phyloP scores from a whole-genome alignment of 2,329 filamentous ascomycete genomes.

The Septoria petroselini region DNA sequence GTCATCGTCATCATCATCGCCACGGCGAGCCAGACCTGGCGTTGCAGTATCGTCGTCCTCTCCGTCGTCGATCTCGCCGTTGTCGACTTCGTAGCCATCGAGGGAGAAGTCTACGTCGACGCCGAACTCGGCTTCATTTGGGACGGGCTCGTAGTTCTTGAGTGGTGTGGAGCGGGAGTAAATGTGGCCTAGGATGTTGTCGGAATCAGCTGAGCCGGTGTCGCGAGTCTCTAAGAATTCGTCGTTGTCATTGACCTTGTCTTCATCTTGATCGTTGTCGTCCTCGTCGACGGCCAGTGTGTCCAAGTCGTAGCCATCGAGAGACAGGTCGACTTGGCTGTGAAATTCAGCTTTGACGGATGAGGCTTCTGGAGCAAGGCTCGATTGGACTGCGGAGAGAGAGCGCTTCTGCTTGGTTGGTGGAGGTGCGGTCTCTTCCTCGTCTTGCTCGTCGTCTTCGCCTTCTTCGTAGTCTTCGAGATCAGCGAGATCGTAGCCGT shows the following conservation, averaged over 20 bases:
- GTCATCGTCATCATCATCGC: background rate
- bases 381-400: background rate
- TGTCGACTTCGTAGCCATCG: constrained; percentile 9
- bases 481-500: constrained; percentile 10
- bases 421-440: background rate
- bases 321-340: constrained; percentile 5
- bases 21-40: background rate
- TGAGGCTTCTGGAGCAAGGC: background rate
- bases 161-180: constrained; percentile 5
- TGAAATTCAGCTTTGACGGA: constrained; percentile 5
- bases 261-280: constrained; percentile 2
- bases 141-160: constrained; percentile 2
- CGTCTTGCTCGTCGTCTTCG: background rate
- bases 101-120: constrained; percentile 6
- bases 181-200: background rate
- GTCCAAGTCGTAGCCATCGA: constrained; percentile 15
- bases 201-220: background rate
- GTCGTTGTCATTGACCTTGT: background rate
- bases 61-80: background rate
- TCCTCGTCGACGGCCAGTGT: background rate
- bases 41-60: background rate
- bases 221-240: background rate
- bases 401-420: background rate
- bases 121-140: constrained; percentile 6
- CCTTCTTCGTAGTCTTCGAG: background rate